A percentile compares a stretch with the other conserved stretches of the same genome.
Conservation (phyloP, 108 stramenopile genomes). For the Skeletonema tropicum region DNA sequence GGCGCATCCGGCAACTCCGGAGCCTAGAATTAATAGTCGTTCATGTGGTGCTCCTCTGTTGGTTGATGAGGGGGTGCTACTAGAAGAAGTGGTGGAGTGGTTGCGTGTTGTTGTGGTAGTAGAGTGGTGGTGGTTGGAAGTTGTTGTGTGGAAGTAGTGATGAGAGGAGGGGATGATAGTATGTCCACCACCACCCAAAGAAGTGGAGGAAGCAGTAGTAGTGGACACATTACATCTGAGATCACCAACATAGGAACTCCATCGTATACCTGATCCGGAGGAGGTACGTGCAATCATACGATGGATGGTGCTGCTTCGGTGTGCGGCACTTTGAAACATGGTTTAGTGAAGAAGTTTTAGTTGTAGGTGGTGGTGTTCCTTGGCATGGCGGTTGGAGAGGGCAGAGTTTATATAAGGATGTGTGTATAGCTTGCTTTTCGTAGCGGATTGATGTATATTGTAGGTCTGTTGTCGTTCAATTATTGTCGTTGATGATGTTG, state of each 20-base stretch:
- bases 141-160: no score
- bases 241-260: constrained; percentile 46
- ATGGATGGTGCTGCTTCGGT: constrained; percentile 23
- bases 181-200: not conserved
- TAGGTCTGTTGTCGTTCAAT: no score
- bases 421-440: no score
- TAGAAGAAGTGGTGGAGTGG: not conserved
- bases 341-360: no score
- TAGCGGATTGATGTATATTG: no score
- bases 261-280: constrained; percentile 21
- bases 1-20: constrained; percentile 86
- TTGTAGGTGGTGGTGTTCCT: no score
- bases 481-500: no score
- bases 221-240: constrained; percentile 13
- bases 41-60: constrained; percentile 29
- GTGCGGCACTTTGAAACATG: no score
- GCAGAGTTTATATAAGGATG: no score
- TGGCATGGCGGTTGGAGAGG: no score
- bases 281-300: constrained; percentile 25
- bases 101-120: not conserved
- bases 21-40: constrained; percentile 78
- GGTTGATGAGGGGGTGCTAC: not conserved
- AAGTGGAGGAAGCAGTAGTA: not conserved
- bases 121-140: no score
- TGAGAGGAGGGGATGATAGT: no score